A percentile compares a stretch with the other conserved stretches of the same genome.
Evolutionary conservation across 2,329 filamentous ascomycete species (phyloP).

Genomic region (Colletotrichum sidae): DNA sequence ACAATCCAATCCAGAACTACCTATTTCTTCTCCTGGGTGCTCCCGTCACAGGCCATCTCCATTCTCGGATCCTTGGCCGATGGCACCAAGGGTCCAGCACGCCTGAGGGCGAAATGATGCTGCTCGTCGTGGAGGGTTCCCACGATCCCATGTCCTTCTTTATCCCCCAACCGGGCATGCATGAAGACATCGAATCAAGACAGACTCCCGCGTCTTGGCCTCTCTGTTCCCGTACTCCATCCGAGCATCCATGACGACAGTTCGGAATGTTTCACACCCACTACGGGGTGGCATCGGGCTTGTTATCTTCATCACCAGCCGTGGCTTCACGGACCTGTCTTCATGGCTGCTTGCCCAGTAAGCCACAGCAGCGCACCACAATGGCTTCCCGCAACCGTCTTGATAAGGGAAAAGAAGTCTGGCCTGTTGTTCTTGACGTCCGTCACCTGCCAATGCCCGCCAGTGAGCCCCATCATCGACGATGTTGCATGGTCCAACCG

Average conservation of each 20-base stretch:
- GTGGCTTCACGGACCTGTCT: not conserved
- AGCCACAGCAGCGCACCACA: not conserved
- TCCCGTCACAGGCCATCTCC: too few relatives aligned
- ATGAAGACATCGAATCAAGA: not conserved
- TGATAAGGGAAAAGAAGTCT: slow-evolving; percentile 2
- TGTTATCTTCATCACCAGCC: too few relatives aligned
- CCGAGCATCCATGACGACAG: slow-evolving; percentile 18
- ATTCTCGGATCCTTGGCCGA: too few relatives aligned
- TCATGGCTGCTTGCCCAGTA: not conserved
- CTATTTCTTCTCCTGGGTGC: too few relatives aligned
- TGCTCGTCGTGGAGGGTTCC: too few relatives aligned
- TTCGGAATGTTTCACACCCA: not conserved
- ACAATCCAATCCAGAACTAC: too few relatives aligned
- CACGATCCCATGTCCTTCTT: not conserved
- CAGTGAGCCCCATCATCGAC: not conserved
- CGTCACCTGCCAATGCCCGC: not conserved
- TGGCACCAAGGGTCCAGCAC: too few relatives aligned
- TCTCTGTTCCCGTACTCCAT: slow-evolving; percentile 8
- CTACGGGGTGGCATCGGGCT: too few relatives aligned
- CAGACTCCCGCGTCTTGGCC: slow-evolving; percentile 11
- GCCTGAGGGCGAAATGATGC: too few relatives aligned
- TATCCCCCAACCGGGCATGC: not conserved
- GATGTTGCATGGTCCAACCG: not conserved
- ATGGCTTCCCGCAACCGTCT: not conserved
- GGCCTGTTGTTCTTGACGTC: not conserved